phyloP scores from a whole-genome alignment of 164 flowering plant genomes.

The Dillenia suffruticosa region DNA sequence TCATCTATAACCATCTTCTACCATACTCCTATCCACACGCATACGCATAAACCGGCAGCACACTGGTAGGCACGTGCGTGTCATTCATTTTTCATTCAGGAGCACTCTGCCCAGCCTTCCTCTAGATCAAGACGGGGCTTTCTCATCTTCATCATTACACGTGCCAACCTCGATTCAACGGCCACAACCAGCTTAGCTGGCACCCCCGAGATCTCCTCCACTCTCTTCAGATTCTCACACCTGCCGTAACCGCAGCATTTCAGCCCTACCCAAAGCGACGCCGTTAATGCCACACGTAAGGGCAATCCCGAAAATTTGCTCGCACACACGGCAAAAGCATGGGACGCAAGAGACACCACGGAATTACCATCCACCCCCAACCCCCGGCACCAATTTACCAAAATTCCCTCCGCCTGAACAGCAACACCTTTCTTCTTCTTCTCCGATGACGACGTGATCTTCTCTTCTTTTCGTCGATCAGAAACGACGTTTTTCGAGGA shows the following conservation, averaged over 20 bases:
- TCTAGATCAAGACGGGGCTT: conserved; percentile 11
- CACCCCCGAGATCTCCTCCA: conserved; percentile 54
- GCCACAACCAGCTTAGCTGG: conserved; percentile 51
- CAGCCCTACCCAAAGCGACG: conserved; percentile 50
- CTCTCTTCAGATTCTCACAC: conserved; percentile 30
- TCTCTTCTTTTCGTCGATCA: not conserved
- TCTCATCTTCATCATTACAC: conserved; percentile 14
- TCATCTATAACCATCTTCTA: no score
- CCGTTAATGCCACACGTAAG: conserved; percentile 33
- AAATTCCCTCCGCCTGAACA: conserved; percentile 32
- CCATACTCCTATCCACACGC: no score
- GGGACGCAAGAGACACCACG: conserved; percentile 14
- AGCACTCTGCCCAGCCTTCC: conserved; percentile 64
- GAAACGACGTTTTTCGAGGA: conserved; percentile 12
- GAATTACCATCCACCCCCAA: conserved; percentile 25
- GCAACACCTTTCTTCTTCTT: conserved; percentile 7
- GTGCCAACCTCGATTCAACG: conserved; percentile 35
- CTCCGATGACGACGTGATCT: conserved; percentile 5
- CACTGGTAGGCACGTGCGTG: no score
- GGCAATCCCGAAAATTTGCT: conserved; percentile 28
- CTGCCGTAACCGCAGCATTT: conserved; percentile 19
- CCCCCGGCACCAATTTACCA: conserved; percentile 45
- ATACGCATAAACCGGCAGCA: no score
- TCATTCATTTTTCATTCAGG: not conserved
- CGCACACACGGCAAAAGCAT: conserved; percentile 23